Conservation (phyloP, 192 early-diverging fungal species). For the Coemansia guatemalensis region DNA sequence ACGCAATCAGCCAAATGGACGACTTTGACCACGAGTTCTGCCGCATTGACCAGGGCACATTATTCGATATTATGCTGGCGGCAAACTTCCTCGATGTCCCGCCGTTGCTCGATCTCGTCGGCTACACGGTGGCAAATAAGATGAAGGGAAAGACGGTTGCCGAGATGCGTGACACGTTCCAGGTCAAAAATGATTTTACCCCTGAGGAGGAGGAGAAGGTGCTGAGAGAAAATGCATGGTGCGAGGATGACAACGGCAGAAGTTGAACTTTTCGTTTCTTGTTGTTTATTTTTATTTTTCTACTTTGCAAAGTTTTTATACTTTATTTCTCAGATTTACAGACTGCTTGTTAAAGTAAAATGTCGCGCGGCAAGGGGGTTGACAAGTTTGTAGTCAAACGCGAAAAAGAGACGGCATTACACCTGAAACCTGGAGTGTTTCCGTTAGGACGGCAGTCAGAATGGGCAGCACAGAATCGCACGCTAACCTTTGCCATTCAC, state of each 20-base stretch:
- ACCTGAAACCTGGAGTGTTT: slow-evolving; percentile 28
- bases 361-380: slow-evolving; percentile 7
- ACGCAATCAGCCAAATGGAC: slow-evolving; percentile 72
- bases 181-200: slow-evolving; percentile 70
- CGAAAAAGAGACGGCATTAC: slow-evolving; percentile 16
- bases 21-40: slow-evolving; percentile 92
- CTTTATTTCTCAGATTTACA: neutral
- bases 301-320: neutral
- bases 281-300: slow-evolving; percentile 12
- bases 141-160: slow-evolving; percentile 84
- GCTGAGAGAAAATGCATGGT: slow-evolving; percentile 65
- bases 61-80: slow-evolving; percentile 89
- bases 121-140: slow-evolving; percentile 90
- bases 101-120: slow-evolving; percentile 65
- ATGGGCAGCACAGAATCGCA: slow-evolving; percentile 41
- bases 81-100: slow-evolving; percentile 86
- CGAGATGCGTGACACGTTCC: slow-evolving; percentile 76
- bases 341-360: slow-evolving; percentile 4
- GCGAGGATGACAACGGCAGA: slow-evolving; percentile 27
- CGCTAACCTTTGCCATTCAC: slow-evolving; percentile 27
- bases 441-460: slow-evolving; percentile 24
- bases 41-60: slow-evolving; percentile 88
- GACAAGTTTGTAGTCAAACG: slow-evolving; percentile 40
- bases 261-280: neutral
- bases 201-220: slow-evolving; percentile 70